phyloP scores from a whole-genome alignment of 495 filamentous ascomycete species.

The Cercophora sp. region DNA sequence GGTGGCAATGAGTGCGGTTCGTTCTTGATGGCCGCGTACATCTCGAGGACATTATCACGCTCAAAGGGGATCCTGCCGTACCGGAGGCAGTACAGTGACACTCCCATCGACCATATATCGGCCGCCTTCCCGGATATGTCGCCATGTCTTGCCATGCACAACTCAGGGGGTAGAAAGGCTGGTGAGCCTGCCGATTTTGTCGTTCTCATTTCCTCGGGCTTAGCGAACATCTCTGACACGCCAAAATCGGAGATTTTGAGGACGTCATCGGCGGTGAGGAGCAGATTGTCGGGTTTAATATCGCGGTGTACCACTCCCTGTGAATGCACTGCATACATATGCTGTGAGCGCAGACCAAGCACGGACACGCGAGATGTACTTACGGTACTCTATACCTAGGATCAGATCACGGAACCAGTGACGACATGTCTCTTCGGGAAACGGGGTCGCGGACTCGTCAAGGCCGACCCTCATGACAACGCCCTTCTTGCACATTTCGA shows the following conservation, averaged over 20 bases:
- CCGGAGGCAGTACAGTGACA: constrained; percentile 86
- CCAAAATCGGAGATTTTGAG: constrained; percentile 98
- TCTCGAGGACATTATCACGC: constrained; percentile 68
- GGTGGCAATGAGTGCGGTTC: constrained; percentile 51
- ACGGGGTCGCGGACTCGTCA: constrained; percentile 78
- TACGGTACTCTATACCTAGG: constrained; percentile 88
- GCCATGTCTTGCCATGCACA: constrained; percentile 86
- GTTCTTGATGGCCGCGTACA: constrained; percentile 82
- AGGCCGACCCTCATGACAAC: constrained; percentile 95
- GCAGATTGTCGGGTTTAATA: constrained; percentile 95
- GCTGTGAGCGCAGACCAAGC: too few relatives aligned
- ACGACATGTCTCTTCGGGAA: constrained; percentile 77
- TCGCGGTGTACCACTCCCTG: constrained; percentile 96
- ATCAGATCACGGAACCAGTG: constrained; percentile 95
- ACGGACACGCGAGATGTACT: constrained; percentile 35
- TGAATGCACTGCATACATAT: constrained; percentile 78
- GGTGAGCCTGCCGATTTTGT: constrained; percentile 93
- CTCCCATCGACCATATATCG: constrained; percentile 98
- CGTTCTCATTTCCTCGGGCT: constrained; percentile 82
- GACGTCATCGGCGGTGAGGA: constrained; percentile 84
- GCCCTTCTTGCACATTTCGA: constrained; percentile 98
- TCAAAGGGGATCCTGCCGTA: constrained; percentile 88
- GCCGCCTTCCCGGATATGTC: constrained; percentile 84
- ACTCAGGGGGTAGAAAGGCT: constrained; percentile 89
- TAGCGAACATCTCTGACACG: constrained; percentile 97